phyloP scores from a whole-genome alignment of 768 basidiomycete species.

The Tulasnella sp. region DNA sequence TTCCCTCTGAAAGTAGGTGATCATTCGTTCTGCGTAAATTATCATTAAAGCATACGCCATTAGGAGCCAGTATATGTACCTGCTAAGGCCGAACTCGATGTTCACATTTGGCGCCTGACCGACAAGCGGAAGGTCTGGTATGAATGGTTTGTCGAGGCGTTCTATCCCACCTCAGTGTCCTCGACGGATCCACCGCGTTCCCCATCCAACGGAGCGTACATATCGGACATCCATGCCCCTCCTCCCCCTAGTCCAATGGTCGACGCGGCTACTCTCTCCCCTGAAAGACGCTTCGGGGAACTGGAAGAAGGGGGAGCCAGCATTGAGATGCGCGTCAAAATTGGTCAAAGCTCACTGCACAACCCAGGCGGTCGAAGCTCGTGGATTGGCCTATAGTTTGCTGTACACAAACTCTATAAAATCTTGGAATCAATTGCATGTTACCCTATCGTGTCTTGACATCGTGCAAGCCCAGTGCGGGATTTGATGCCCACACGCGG shows the following conservation, averaged over 20 bases:
- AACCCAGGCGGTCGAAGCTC: conserved; percentile 87
- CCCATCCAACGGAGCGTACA: background rate
- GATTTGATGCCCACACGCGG: background rate
- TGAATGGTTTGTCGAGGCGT: conserved; percentile 96
- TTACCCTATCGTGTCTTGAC: background rate
- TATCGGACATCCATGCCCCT: conserved; percentile 13
- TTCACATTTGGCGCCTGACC: conserved; percentile 91
- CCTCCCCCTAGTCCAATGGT: conserved; percentile 60
- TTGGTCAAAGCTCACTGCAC: conserved; percentile 89
- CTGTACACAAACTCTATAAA: background rate
- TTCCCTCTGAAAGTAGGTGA: conserved; percentile 80
- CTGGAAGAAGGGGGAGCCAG: background rate
- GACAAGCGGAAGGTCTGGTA: conserved; percentile 93
- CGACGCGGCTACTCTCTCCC: conserved; percentile 46
- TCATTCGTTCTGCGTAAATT: background rate
- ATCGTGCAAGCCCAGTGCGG: background rate
- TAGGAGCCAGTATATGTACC: conserved; percentile 94
- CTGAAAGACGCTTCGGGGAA: conserved; percentile 27
- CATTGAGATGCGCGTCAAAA: conserved; percentile 54
- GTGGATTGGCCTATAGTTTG: conserved; percentile 77
- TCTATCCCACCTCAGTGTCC: conserved; percentile 42
- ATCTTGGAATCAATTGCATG: background rate
- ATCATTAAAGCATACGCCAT: background rate
- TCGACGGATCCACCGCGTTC: conserved; percentile 12
- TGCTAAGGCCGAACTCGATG: conserved; percentile 84